Evolutionary conservation across 257 asterid species (phyloP).

Genomic region (Scutellaria galericulata): DNA sequence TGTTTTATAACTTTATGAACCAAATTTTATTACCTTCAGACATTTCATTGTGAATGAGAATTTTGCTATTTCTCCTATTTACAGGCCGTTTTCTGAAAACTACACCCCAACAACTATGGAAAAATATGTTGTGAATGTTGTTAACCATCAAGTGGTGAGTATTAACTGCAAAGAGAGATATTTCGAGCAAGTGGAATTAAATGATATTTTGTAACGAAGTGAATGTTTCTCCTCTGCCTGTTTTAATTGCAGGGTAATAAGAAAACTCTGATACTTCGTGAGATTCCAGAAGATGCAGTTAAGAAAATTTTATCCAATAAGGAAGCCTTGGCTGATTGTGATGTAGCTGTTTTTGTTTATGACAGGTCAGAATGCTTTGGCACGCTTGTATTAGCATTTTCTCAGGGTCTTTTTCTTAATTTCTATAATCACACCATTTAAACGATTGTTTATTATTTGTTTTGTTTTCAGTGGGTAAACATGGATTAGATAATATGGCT

Average conservation of each 20-base stretch:
- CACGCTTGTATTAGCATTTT: slow-evolving; percentile 20
- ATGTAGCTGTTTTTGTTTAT: slow-evolving; percentile 88
- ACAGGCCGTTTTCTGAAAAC: slow-evolving; percentile 87
- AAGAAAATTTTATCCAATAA: slow-evolving; percentile 63
- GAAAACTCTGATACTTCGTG: slow-evolving; percentile 82
- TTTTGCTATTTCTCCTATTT: slow-evolving; percentile 34
- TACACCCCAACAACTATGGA: slow-evolving; percentile 60
- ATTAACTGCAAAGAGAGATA: slow-evolving; percentile 22
- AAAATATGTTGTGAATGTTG: slow-evolving; percentile 70
- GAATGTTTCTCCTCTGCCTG: slow-evolving; percentile 8
- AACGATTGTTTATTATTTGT: neutral
- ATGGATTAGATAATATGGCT: slow-evolving; percentile 26
- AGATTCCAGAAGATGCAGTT: slow-evolving; percentile 87
- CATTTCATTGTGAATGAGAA: slow-evolving; percentile 29
- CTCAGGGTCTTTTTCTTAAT: neutral
- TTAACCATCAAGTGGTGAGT: slow-evolving; percentile 77
- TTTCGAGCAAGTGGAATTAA: slow-evolving; percentile 13
- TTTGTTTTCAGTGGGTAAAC: slow-evolving; percentile 4
- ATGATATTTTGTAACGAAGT: slow-evolving; percentile 27
- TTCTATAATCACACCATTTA: neutral
- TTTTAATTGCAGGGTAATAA: slow-evolving; percentile 67
- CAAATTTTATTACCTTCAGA: slow-evolving; percentile 8
- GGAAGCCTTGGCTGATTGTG: slow-evolving; percentile 81
- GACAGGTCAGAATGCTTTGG: slow-evolving; percentile 67
- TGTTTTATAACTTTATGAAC: slow-evolving; percentile 16